These are phyloP conservation scores for Rhizopogon sp. DNA, from an alignment of 768 basidiomycete species.

Conservation along the genomic window DNA sequence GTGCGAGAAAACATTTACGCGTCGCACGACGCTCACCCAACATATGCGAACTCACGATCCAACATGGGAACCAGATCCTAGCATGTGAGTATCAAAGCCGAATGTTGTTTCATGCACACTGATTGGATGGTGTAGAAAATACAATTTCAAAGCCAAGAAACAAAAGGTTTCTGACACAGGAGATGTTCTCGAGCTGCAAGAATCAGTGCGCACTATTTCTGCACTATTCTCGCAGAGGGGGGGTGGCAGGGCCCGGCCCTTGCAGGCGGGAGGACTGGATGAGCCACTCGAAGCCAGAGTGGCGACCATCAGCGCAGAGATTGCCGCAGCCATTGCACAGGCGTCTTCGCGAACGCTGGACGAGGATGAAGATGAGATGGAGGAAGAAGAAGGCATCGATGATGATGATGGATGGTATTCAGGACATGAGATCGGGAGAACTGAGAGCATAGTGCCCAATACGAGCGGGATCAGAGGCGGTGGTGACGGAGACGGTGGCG, in stretches of 20 bases:
- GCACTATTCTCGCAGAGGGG: constrained; percentile 56
- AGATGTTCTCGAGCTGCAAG: constrained; percentile 58
- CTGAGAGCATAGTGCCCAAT: constrained; percentile 51
- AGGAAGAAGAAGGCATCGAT: constrained; percentile 33
- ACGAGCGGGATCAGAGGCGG: constrained; percentile 58
- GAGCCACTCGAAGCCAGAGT: constrained; percentile 56
- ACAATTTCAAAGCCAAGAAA: constrained; percentile 74
- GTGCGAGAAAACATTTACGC: constrained; percentile 85
- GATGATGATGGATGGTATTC: constrained; percentile 38
- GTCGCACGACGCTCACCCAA: constrained; percentile 77
- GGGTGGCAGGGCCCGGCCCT: constrained; percentile 24
- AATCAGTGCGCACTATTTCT: constrained; percentile 72
- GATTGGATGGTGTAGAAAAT: constrained; percentile 45
- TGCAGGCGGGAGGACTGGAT: constrained; percentile 28
- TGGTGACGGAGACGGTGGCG: constrained; percentile 20
- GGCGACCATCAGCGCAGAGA: constrained; percentile 75
- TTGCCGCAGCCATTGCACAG: constrained; percentile 76
- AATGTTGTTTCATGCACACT: constrained; percentile 11
- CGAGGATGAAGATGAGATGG: constrained; percentile 46
- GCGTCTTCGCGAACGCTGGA: constrained; percentile 59
- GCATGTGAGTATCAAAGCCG: constrained; percentile 48
- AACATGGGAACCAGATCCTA: constrained; percentile 79
- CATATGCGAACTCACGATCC: constrained; percentile 90
- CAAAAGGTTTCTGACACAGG: constrained; percentile 46
- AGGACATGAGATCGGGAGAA: constrained; percentile 44